phyloP scores from a whole-genome alignment of 2,329 filamentous ascomycete genomes.

The Monosporascus sp. region DNA sequence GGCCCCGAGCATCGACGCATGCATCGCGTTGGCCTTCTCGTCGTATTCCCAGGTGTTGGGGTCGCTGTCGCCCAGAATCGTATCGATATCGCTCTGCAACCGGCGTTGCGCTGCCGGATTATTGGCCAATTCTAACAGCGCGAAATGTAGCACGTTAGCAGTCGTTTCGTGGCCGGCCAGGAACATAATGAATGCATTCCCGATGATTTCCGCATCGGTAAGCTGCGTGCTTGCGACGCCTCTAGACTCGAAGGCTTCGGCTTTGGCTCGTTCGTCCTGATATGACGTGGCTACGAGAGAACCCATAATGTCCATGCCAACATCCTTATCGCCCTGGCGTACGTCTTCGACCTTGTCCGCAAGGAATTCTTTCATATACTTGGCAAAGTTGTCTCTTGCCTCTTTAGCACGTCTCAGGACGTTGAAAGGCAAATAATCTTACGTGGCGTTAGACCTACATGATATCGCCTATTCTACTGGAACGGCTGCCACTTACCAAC shows the following conservation, averaged over 20 bases:
- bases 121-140: slow-evolving; percentile 62
- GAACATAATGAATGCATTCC: slow-evolving; percentile 64
- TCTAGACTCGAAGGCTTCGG: slow-evolving; percentile 12
- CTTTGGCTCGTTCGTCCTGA: slow-evolving; percentile 17
- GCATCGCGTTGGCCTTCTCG: slow-evolving; percentile 55
- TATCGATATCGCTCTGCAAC: slow-evolving; percentile 65
- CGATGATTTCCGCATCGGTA: slow-evolving; percentile 60
- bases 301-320: slow-evolving; percentile 50
- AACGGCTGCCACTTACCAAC: slow-evolving; percentile 33
- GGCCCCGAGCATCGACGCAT: slow-evolving; percentile 66
- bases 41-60: slow-evolving; percentile 68
- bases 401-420: slow-evolving; percentile 44
- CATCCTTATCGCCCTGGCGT: slow-evolving; percentile 30
- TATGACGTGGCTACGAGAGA: slow-evolving; percentile 41
- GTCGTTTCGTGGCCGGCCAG: slow-evolving; percentile 79
- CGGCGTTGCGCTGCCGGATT: slow-evolving; percentile 57
- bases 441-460: slow-evolving; percentile 3
- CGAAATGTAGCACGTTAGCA: slow-evolving; percentile 69
- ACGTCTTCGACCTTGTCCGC: slow-evolving; percentile 48
- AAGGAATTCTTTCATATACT: slow-evolving; percentile 67
- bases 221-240: slow-evolving; percentile 29
- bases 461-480: not conserved
- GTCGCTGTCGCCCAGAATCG: slow-evolving; percentile 53
- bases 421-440: slow-evolving; percentile 40
- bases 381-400: slow-evolving; percentile 56